Conservation (phyloP, 805 yeast species). For the Saturnispora silvae region DNA sequence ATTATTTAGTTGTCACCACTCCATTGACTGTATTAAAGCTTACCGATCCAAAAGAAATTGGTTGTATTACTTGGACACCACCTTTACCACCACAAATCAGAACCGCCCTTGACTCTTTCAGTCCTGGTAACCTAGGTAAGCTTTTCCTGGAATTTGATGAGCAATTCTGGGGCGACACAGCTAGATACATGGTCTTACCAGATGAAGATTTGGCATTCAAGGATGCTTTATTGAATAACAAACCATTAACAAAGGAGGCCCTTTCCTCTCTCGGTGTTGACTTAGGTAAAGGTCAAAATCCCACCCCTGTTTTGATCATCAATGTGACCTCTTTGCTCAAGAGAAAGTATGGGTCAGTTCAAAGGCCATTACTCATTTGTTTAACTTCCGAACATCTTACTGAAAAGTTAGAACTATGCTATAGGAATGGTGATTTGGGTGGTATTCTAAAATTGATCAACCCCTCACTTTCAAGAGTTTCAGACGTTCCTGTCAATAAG, state of each 20-base stretch:
- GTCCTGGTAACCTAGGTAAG: constrained; percentile 36
- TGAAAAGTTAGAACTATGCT: constrained; percentile 31
- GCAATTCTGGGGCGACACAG: constrained; percentile 35
- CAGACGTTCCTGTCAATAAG: constrained; percentile 16
- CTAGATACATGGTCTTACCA: constrained; percentile 24
- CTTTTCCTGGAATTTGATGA: constrained; percentile 36
- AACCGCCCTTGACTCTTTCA: constrained; percentile 22
- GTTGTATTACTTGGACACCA: constrained; percentile 25
- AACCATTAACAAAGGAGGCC: not conserved
- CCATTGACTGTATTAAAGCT: constrained; percentile 40
- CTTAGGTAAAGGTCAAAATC: constrained; percentile 6
- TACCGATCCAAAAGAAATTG: constrained; percentile 17
- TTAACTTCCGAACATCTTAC: constrained; percentile 42
- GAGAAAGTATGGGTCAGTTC: constrained; percentile 8
- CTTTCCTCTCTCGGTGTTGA: not conserved
- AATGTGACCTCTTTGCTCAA: constrained; percentile 18
- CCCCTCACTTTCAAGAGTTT: constrained; percentile 30
- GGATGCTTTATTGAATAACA: constrained; percentile 6
- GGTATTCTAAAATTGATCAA: constrained; percentile 36
- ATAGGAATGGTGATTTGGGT: constrained; percentile 21
- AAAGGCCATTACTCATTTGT: constrained; percentile 32
- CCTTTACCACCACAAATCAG: constrained; percentile 24
- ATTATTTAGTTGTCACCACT: constrained; percentile 37
- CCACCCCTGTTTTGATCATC: constrained; percentile 22
- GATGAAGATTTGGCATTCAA: constrained; percentile 21